A percentile compares a stretch with the other conserved stretches of the same genome.
phyloP scores from a whole-genome alignment of 768 basidiomycete species.

The Podaxis sp. region DNA sequence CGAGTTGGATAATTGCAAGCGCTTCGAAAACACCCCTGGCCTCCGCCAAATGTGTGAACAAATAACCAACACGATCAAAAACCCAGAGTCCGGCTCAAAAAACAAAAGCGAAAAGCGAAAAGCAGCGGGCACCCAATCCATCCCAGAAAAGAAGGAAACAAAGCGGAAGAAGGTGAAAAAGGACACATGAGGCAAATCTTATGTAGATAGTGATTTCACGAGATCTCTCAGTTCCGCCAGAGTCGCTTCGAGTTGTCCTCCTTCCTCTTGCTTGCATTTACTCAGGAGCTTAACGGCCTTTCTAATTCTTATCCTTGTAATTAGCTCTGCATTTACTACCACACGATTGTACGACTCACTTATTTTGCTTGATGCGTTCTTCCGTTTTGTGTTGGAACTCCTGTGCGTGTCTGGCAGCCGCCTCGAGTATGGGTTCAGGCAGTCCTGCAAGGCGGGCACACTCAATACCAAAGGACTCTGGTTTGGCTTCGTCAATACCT shows the following conservation, averaged over 20 bases:
- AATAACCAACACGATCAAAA: conserved; percentile 35
- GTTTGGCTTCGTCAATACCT: not conserved
- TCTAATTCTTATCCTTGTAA: conserved; percentile 20
- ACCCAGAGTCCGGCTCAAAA: conserved; percentile 10
- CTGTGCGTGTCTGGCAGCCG: conserved; percentile 57
- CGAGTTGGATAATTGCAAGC: conserved; percentile 48
- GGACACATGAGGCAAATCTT: conserved; percentile 25
- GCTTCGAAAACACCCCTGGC: conserved; percentile 62
- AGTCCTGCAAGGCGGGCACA: conserved; percentile 87
- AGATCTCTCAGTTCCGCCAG: conserved; percentile 29
- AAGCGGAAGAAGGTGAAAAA: conserved; percentile 24
- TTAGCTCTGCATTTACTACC: not conserved
- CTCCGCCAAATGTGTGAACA: conserved; percentile 68
- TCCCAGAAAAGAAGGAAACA: conserved; percentile 20
- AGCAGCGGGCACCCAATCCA: conserved; percentile 14
- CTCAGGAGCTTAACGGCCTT: conserved; percentile 30
- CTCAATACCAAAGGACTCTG: conserved; percentile 89
- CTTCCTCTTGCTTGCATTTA: conserved; percentile 22
- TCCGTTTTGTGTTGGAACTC: conserved; percentile 55
- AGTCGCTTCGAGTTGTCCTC: conserved; percentile 20
- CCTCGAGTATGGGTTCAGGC: conserved; percentile 63
- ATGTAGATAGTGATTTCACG: conserved; percentile 22
- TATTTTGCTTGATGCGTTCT: conserved; percentile 47
- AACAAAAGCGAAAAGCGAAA: conserved; percentile 17
- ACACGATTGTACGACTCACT: conserved; percentile 31